A percentile compares a stretch with the other conserved stretches of the same genome.
These are phyloP conservation scores for Microthyrium microscopicum DNA, from an alignment of 2,329 filamentous ascomycete species.

Conservation along the genomic window DNA sequence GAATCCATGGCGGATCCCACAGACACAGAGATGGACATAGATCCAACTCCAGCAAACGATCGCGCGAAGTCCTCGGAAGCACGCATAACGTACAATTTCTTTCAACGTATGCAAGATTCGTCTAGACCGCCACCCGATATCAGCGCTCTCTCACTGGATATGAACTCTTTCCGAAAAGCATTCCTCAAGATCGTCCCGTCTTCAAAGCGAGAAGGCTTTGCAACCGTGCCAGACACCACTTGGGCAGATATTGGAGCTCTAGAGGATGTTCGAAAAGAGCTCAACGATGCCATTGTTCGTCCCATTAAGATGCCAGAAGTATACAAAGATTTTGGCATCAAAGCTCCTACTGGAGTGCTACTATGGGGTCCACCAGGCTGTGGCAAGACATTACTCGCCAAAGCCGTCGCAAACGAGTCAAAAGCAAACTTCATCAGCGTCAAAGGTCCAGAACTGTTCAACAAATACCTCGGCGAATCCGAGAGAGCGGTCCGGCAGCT, in stretches of 20 bases:
- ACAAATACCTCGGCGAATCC: conserved; percentile 95
- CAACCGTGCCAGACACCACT: conserved; percentile 80
- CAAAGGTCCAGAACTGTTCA: conserved; percentile 87
- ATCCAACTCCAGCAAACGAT: conserved; percentile 2
- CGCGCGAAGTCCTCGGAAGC: conserved; percentile 11
- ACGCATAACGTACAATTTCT: conserved; percentile 25
- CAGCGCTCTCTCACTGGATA: conserved; percentile 42
- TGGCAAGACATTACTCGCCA: conserved; percentile 89
- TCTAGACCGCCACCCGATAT: conserved; percentile 31
- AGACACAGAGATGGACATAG: conserved; percentile 16
- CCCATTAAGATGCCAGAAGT: conserved; percentile 70
- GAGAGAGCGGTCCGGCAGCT: conserved; percentile 86
- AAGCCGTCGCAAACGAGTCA: conserved; percentile 88
- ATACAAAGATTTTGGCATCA: conserved; percentile 63
- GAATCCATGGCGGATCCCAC: too few relatives aligned
- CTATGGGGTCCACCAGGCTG: conserved; percentile 96
- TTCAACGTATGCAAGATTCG: conserved; percentile 32
- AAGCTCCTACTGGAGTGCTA: conserved; percentile 68
- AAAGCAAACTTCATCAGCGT: conserved; percentile 97
- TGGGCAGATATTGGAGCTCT: conserved; percentile 89
- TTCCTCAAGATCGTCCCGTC: conserved; percentile 63
- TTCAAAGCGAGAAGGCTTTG: conserved; percentile 84
- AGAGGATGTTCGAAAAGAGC: conserved; percentile 58
- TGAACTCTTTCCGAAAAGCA: conserved; percentile 56
- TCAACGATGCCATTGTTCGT: conserved; percentile 72